Evolutionary conservation across 306 rosid genomes (phyloP).

Genomic region (Cucurbita maxima): DNA sequence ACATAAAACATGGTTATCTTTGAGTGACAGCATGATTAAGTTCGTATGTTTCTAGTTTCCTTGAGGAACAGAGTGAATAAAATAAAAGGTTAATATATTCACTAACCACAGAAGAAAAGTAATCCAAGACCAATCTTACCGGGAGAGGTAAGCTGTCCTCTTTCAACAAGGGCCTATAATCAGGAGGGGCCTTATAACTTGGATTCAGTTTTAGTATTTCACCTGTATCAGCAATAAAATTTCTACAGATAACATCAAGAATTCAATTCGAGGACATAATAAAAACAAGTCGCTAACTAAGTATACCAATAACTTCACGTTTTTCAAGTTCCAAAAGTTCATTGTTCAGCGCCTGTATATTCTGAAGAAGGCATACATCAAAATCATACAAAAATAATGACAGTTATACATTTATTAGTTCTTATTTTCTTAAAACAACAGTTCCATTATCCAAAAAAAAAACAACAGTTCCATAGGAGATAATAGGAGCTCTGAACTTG

Average conservation of each 20-base stretch:
- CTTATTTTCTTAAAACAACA: neutral
- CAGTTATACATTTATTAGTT: neutral
- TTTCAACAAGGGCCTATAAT: constrained; percentile 68
- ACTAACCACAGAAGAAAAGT: neutral
- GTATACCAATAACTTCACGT: constrained; percentile 66
- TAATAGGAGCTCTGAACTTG: constrained; percentile 8
- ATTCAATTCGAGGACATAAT: constrained; percentile 3
- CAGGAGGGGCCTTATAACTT: constrained; percentile 71
- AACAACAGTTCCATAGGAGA: too few relatives aligned
- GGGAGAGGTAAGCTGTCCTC: constrained; percentile 62
- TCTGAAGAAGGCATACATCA: constrained; percentile 7
- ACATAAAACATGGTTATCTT: neutral
- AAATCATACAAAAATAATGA: neutral
- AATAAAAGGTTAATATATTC: neutral
- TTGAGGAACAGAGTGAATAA: neutral
- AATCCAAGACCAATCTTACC: constrained; percentile 42
- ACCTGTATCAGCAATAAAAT: constrained; percentile 32
- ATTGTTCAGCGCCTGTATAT: constrained; percentile 21
- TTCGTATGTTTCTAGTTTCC: neutral
- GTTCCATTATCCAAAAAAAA: too few relatives aligned
- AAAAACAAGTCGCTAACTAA: constrained; percentile 6
- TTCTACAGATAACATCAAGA: neutral
- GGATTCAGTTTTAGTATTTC: constrained; percentile 79
- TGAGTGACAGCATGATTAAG: neutral
- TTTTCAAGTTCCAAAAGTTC: constrained; percentile 73